A percentile compares a stretch with the other conserved stretches of the same genome.
phyloP scores from a whole-genome alignment of 176 grass and related monocot genomes.

The Juncus inflexus region DNA sequence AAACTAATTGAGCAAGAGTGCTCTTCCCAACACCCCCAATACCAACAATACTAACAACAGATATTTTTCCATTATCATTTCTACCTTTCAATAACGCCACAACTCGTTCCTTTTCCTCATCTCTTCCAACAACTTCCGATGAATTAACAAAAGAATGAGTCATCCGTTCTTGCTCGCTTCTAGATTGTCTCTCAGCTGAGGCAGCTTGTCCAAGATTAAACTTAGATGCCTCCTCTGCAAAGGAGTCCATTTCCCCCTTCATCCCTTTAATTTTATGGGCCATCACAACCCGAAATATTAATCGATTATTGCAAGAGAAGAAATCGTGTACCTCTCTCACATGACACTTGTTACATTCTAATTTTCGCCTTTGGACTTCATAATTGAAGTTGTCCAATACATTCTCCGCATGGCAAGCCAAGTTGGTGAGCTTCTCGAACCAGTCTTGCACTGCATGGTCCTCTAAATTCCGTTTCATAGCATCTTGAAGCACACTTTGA shows the following conservation, averaged over 20 bases:
- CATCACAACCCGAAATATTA: slow-evolving; percentile 9
- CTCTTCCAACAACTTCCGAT: slow-evolving; percentile 24
- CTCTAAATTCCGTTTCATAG: slow-evolving; percentile 1
- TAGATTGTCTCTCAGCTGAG: background rate
- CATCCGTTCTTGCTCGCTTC: background rate
- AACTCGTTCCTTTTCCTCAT: background rate
- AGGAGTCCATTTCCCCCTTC: slow-evolving; percentile 5
- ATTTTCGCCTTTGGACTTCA: slow-evolving; percentile 10
- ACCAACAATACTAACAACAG: slow-evolving; percentile 33
- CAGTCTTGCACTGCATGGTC: slow-evolving; percentile 3
- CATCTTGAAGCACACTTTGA: slow-evolving; percentile 23
- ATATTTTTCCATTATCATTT: background rate
- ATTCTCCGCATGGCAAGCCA: slow-evolving; percentile 15
- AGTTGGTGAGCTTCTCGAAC: slow-evolving; percentile 24
- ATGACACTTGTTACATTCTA: background rate
- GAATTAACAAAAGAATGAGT: slow-evolving; percentile 7
- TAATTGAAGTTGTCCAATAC: slow-evolving; percentile 28
- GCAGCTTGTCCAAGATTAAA: slow-evolving; percentile 11
- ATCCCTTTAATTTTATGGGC: slow-evolving; percentile 14
- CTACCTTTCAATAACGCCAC: background rate
- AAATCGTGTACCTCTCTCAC: slow-evolving; percentile 23
- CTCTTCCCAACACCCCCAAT: slow-evolving; percentile 43
- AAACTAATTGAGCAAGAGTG: slow-evolving; percentile 32
- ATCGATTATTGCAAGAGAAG: slow-evolving; percentile 11
- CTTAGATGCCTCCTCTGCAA: slow-evolving; percentile 19